Evolutionary conservation across 2,329 filamentous ascomycete genomes (phyloP).

Genomic region (Paracamarosporium sp.): DNA sequence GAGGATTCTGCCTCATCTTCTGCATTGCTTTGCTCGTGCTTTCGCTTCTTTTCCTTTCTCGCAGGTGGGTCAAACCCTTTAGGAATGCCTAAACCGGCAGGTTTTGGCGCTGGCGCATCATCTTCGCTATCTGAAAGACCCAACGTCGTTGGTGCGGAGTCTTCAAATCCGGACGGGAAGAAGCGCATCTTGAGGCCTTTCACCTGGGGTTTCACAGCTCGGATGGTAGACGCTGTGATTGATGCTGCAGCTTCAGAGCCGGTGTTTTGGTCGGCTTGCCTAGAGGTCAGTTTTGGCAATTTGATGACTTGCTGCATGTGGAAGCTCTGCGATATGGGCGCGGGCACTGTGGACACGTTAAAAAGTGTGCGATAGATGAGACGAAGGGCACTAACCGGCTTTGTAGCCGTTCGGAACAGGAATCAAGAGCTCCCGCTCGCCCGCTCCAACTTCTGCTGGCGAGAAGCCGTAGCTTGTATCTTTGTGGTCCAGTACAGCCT

Average conservation of each 20-base stretch:
- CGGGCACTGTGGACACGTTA: slow-evolving; percentile 27
- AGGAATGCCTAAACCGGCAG: slow-evolving; percentile 30
- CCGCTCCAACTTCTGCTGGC: slow-evolving; percentile 58
- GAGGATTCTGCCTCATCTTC: slow-evolving; percentile 33
- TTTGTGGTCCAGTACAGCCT: slow-evolving; percentile 66
- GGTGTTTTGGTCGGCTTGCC: slow-evolving; percentile 49
- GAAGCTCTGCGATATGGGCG: slow-evolving; percentile 63
- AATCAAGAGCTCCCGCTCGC: slow-evolving; percentile 66
- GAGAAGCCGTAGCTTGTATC: slow-evolving; percentile 69
- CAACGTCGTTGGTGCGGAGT: slow-evolving; percentile 51
- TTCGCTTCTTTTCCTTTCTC: slow-evolving; percentile 53
- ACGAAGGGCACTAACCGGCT: slow-evolving; percentile 53
- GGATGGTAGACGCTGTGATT: slow-evolving; percentile 57
- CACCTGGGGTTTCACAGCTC: slow-evolving; percentile 68
- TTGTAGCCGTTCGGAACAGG: slow-evolving; percentile 65
- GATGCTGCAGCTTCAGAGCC: slow-evolving; percentile 50
- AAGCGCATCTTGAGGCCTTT: slow-evolving; percentile 71
- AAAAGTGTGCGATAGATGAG: neutral
- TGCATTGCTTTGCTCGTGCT: slow-evolving; percentile 40
- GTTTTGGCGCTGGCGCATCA: slow-evolving; percentile 45
- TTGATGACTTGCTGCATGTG: slow-evolving; percentile 70
- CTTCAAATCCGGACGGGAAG: slow-evolving; percentile 67
- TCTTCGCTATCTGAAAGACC: slow-evolving; percentile 52
- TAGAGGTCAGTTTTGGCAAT: slow-evolving; percentile 53
- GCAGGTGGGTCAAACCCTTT: slow-evolving; percentile 29